These are phyloP conservation scores for Poronia punctata DNA, from an alignment of 495 filamentous ascomycete species.

Conservation along the genomic window DNA sequence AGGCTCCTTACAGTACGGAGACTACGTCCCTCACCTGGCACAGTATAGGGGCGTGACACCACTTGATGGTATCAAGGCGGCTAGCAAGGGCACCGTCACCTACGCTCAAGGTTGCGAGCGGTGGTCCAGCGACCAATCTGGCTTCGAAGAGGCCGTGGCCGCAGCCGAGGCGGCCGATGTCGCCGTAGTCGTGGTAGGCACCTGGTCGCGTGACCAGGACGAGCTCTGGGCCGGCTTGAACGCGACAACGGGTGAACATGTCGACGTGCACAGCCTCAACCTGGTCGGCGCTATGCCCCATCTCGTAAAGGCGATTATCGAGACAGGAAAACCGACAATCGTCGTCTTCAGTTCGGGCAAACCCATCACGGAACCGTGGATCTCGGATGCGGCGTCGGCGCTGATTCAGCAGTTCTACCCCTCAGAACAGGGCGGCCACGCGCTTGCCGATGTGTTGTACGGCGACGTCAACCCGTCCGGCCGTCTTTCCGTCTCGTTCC, in stretches of 20 bases:
- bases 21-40: constrained; percentile 57
- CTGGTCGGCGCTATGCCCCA: constrained; percentile 65
- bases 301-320: constrained; percentile 55
- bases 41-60: constrained; percentile 59
- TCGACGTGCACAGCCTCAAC: constrained; percentile 53
- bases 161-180: constrained; percentile 60
- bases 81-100: constrained; percentile 48
- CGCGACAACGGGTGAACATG: constrained; percentile 65
- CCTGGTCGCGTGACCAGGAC: constrained; percentile 62
- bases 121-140: constrained; percentile 61
- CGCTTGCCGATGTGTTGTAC: constrained; percentile 71
- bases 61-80: constrained; percentile 56
- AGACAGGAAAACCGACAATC: constrained; percentile 59
- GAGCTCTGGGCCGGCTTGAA: constrained; percentile 63
- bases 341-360: constrained; percentile 65
- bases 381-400: constrained; percentile 50
- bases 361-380: constrained; percentile 62
- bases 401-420: constrained; percentile 68
- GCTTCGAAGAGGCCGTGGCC: constrained; percentile 54
- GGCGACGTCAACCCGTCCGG: constrained; percentile 79
- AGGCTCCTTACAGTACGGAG: constrained; percentile 46
- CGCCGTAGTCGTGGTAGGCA: constrained; percentile 64
- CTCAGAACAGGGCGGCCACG: constrained; percentile 68
- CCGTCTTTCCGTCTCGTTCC: constrained; percentile 51
- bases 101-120: constrained; percentile 65